Evolutionary conservation across 2,329 filamentous ascomycete species (phyloP).

Genomic region (Phoma herbarum): DNA sequence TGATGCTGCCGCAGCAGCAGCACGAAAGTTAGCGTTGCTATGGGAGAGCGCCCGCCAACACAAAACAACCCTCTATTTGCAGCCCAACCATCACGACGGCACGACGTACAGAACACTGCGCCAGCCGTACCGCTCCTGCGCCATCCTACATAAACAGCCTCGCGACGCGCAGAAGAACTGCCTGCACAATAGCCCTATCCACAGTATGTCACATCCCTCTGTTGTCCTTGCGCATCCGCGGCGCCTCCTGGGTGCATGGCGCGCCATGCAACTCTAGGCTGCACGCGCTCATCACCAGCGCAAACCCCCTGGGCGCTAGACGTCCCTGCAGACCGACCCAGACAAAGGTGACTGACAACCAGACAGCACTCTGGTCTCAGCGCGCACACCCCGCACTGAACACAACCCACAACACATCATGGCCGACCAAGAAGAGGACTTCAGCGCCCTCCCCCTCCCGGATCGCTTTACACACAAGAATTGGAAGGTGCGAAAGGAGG

Average conservation of each 20-base stretch:
- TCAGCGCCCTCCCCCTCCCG: slow-evolving; percentile 75
- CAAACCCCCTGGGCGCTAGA: neutral
- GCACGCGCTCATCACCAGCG: slow-evolving; percentile 10
- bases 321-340: slow-evolving; percentile 6
- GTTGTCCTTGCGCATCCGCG: neutral
- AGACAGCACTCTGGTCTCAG: slow-evolving; percentile 7
- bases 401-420: slow-evolving; percentile 57
- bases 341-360: slow-evolving; percentile 14
- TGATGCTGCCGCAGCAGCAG: slow-evolving; percentile 4
- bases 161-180: slow-evolving; percentile 4
- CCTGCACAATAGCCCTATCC: neutral
- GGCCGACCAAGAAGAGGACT: slow-evolving; percentile 86
- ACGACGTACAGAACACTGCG: slow-evolving; percentile 2
- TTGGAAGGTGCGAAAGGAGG: slow-evolving; percentile 97
- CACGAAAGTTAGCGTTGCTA: slow-evolving; percentile 10
- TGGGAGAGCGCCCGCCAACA: slow-evolving; percentile 16
- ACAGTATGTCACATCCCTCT: slow-evolving; percentile 7
- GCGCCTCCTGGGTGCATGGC: neutral
- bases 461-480: slow-evolving; percentile 90
- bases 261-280: neutral
- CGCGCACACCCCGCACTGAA: slow-evolving; percentile 22
- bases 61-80: slow-evolving; percentile 16
- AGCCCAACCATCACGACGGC: slow-evolving; percentile 12
- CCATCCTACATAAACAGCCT: neutral
- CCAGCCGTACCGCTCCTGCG: slow-evolving; percentile 2